phyloP scores from a whole-genome alignment of 805 yeast genomes.

The Metschnikowia lunata region DNA sequence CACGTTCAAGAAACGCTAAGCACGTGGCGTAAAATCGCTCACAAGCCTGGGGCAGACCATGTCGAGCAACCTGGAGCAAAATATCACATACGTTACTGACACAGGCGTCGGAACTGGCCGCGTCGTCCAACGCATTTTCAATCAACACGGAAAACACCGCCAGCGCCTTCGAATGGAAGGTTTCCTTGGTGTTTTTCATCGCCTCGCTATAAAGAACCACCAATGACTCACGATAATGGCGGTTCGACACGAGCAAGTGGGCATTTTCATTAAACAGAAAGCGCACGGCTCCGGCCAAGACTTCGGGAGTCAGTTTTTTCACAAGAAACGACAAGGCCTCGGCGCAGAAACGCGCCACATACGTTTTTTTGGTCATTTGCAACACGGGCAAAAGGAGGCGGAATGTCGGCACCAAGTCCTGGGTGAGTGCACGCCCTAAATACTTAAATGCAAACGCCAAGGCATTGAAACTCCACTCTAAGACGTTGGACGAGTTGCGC shows the following conservation, averaged over 20 bases:
- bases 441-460: slow-evolving; percentile 89
- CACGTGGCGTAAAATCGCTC: slow-evolving; percentile 38
- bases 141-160: slow-evolving; percentile 45
- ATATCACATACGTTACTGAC: slow-evolving; percentile 50
- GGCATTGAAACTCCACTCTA: slow-evolving; percentile 82
- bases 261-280: slow-evolving; percentile 36
- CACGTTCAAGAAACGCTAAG: slow-evolving; percentile 17
- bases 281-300: slow-evolving; percentile 44
- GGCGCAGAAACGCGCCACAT: slow-evolving; percentile 77
- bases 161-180: slow-evolving; percentile 69
- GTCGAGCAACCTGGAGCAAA: slow-evolving; percentile 47
- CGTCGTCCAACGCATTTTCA: slow-evolving; percentile 23
- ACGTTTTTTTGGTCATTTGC: slow-evolving; percentile 51
- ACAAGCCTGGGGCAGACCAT: slow-evolving; percentile 49
- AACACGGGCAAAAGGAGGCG: slow-evolving; percentile 59
- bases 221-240: slow-evolving; percentile 54
- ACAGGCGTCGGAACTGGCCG: slow-evolving; percentile 5
- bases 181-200: slow-evolving; percentile 62
- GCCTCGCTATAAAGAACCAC: slow-evolving; percentile 66
- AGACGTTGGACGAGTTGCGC: slow-evolving; percentile 51
- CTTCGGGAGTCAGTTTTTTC: slow-evolving; percentile 55
- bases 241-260: slow-evolving; percentile 31
- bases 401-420: slow-evolving; percentile 69
- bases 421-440: slow-evolving; percentile 57
- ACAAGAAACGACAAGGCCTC: slow-evolving; percentile 85